These are phyloP conservation scores for Colletotrichum sp. DNA, from an alignment of 2,329 filamentous ascomycete genomes.

Conservation along the genomic window DNA sequence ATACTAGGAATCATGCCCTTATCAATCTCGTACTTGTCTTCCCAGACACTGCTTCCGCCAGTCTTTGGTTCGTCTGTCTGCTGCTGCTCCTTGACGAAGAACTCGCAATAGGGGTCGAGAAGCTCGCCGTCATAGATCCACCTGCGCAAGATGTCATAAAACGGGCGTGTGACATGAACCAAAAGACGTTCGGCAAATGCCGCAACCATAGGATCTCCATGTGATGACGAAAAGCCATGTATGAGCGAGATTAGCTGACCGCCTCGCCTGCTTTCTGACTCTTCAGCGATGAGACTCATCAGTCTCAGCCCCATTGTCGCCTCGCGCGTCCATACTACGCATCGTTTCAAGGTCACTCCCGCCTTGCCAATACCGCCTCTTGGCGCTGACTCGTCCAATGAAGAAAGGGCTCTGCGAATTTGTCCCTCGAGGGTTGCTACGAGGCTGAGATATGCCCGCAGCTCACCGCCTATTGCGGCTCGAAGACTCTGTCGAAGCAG, in stretches of 20 bases:
- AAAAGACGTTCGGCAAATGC: slow-evolving; percentile 91
- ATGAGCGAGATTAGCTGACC: slow-evolving; percentile 94
- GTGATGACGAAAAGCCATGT: slow-evolving; percentile 89
- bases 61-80: slow-evolving; percentile 47
- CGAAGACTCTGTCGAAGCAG: slow-evolving; percentile 92
- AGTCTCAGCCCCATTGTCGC: slow-evolving; percentile 93
- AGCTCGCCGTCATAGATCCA: slow-evolving; percentile 99
- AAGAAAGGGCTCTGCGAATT: slow-evolving; percentile 80
- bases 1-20: slow-evolving; percentile 90
- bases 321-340: slow-evolving; percentile 96
- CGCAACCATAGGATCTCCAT: slow-evolving; percentile 93
- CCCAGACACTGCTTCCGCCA: slow-evolving; percentile 84
- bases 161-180: slow-evolving; percentile 86
- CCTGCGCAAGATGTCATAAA: slow-evolving; percentile 93
- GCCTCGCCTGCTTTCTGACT: slow-evolving; percentile 81
- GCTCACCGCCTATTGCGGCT: slow-evolving; percentile 82
- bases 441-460: slow-evolving; percentile 87
- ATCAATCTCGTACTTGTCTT: slow-evolving; percentile 92
- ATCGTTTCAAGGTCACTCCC: slow-evolving; percentile 92
- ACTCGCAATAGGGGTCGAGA: slow-evolving; percentile 93
- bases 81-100: slow-evolving; percentile 89
- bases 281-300: slow-evolving; percentile 93
- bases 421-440: slow-evolving; percentile 93
- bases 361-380: slow-evolving; percentile 79
- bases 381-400: slow-evolving; percentile 72